Conservation (phyloP, 2,329 filamentous ascomycete genomes). For the Ceratocystis alfenasii region DNA sequence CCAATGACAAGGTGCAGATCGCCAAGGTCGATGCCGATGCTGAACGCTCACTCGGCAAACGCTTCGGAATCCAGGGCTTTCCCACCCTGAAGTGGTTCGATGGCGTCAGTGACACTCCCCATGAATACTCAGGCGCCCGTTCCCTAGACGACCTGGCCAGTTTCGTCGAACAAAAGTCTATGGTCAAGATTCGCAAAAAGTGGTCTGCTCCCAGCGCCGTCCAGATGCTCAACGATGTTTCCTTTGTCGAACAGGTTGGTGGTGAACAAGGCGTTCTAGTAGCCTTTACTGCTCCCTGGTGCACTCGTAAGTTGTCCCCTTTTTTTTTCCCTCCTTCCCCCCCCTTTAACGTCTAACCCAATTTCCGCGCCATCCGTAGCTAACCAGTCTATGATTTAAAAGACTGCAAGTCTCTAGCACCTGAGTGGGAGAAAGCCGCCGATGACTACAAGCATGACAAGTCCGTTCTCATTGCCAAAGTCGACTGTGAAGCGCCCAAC, state of each 20-base stretch:
- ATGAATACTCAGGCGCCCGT: conserved; percentile 75
- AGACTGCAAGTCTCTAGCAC: conserved; percentile 96
- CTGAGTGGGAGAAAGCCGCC: conserved; percentile 79
- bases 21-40: conserved; percentile 94
- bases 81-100: conserved; percentile 97
- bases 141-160: conserved; percentile 73
- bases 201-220: conserved; percentile 62
- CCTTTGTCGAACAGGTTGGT: conserved; percentile 67
- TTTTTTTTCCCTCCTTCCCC: not conserved
- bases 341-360: not conserved
- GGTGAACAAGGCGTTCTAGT: conserved; percentile 82
- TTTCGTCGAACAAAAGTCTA: conserved; percentile 81
- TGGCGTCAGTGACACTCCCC: conserved; percentile 75
- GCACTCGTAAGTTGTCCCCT: conserved; percentile 65
- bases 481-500: conserved; percentile 82
- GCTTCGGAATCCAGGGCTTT: conserved; percentile 85
- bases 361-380: not conserved
- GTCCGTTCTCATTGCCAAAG: conserved; percentile 78
- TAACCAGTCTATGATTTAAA: conserved; percentile 18
- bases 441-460: conserved; percentile 66
- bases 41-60: conserved; percentile 71
- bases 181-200: conserved; percentile 67
- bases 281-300: conserved; percentile 97
- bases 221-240: conserved; percentile 64
- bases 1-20: conserved; percentile 64